Base-by-base conservation (phyloP, 2,329 filamentous ascomycete genomes). In the Trichoderma asperellum region DNA sequence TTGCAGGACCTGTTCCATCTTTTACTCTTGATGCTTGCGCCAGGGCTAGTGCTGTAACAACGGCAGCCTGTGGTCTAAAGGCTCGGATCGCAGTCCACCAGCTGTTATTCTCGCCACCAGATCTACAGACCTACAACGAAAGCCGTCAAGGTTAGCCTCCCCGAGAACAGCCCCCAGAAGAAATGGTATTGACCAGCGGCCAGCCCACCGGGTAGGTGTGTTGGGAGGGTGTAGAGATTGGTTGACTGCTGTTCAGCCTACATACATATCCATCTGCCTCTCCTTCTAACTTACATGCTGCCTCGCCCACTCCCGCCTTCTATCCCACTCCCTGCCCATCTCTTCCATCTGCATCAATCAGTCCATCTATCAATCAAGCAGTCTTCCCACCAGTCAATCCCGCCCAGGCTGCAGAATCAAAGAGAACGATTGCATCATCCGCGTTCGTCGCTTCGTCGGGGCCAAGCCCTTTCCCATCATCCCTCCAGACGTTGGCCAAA, bases 371-470 rank as follows among this genome's bases (percentile, higher is more conserved):
- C 61, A 32, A 29, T 21, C 58, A 12, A 6, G 5, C 1, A 6
- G 6, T 27, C 16, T 14, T 14, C 10, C 37, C 55, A 47, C 34
- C 63, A 58, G 32, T 47, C 63, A 66, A 57, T 66, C 29, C 37
- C 35, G 53, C 35, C 27, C 35, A 14, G 16, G 62, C 62, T 65
- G 62, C 52, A 57, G 62, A 57, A 47, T 24, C 53, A 57, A 59
- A 67, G 32, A 34, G 40, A 68, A 61, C 67, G 53, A 56, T 63
- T 68, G 58, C 66, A 67, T 67, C 64, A 67, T 60, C 64, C 56
- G 56, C 56, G 29, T 52, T 34, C 40, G 29, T 53, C 40, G n/a
- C 55, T 37, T 37, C 55, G 55, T 24, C 18, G n/a, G 34, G 32
- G 37, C 21, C 52, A 49, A 18, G 14, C 43, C 5, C 27, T 29